Base-by-base conservation (phyloP, 768 basidiomycete genomes). In the Kwoniella sp. region DNA sequence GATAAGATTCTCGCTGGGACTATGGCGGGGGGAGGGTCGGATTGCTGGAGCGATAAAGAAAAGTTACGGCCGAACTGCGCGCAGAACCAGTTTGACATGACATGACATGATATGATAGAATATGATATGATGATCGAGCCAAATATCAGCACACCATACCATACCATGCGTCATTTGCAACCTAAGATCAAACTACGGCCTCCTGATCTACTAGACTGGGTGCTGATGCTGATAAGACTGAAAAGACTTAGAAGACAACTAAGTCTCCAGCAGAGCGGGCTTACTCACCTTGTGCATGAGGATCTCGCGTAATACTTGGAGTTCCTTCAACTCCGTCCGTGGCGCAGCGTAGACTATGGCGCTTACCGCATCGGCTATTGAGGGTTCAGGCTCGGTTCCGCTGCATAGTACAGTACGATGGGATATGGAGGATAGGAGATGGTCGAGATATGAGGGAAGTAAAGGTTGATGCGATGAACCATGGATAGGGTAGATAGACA, bases 321-420 rank as follows among this genome's bases (percentile, higher is more conserved):
- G 85, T 77, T 97, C 93, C 54, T 93, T 94, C 58, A 94, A 81
- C 73, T 94, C 94, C 15, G 90, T 94, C 74, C 92, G 85, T 13
- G 91, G 91, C 13, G 94, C 92, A 8, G 95, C 92, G 69, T 93
- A 86, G 58, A 99, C 89, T 71, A 99, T 85, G 52, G 87, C 87
- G 58, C 87, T 89, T 5, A 97, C 88, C 5, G 90, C 92, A 82
- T 99, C 96, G 52, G 82, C 83, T 12, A 92, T 85, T 70, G 88
- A 90, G 58, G 88, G 87, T 81, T 98, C 96, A 22, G 94, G 93
- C 74, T 91, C 90, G 59, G 87, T 86, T 22, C 64, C 65, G 30
- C 70, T 71, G 33, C 33, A 13, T 33, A 33, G 53, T 25, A 12
- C 26, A n/a, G 21, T 36, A 47, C 26, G 13, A 17, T n/a, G 25